These are phyloP conservation scores for Gamarada debralockiae DNA, from an alignment of 495 filamentous ascomycete species.

Conservation along the genomic window DNA sequence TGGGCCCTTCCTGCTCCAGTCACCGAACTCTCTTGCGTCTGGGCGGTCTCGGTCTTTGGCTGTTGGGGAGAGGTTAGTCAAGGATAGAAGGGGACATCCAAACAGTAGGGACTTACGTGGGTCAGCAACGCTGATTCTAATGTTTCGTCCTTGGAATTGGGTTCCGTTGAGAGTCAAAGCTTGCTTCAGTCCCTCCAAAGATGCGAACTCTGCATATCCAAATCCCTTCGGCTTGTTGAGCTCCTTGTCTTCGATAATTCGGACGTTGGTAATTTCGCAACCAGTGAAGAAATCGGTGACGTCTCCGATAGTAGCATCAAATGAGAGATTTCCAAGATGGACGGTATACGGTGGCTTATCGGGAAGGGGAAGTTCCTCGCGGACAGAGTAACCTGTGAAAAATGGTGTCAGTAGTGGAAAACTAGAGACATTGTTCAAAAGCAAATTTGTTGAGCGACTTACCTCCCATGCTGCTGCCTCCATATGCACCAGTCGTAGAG, in stretches of 20 bases:
- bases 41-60: constrained; percentile 44
- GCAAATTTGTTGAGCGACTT: neutral
- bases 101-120: constrained; percentile 55
- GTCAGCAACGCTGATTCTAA: constrained; percentile 83
- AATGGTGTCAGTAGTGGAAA: neutral
- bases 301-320: constrained; percentile 78
- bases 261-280: constrained; percentile 82
- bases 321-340: constrained; percentile 94
- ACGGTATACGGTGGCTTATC: constrained; percentile 90
- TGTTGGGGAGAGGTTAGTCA: constrained; percentile 12
- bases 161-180: constrained; percentile 78
- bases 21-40: constrained; percentile 60
- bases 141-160: constrained; percentile 78
- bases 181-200: constrained; percentile 84
- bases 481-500: constrained; percentile 24
- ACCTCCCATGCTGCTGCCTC: constrained; percentile 21
- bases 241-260: constrained; percentile 93
- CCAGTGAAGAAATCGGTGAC: constrained; percentile 80
- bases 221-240: constrained; percentile 93
- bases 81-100: constrained; percentile 26
- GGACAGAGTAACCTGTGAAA: constrained; percentile 57
- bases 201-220: constrained; percentile 92
- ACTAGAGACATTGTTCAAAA: neutral
- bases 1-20: constrained; percentile 90
- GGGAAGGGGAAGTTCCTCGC: constrained; percentile 82